Evolutionary conservation across 352 stramenopile genomes (phyloP).

Genomic region (Globisporangium perplexum): DNA sequence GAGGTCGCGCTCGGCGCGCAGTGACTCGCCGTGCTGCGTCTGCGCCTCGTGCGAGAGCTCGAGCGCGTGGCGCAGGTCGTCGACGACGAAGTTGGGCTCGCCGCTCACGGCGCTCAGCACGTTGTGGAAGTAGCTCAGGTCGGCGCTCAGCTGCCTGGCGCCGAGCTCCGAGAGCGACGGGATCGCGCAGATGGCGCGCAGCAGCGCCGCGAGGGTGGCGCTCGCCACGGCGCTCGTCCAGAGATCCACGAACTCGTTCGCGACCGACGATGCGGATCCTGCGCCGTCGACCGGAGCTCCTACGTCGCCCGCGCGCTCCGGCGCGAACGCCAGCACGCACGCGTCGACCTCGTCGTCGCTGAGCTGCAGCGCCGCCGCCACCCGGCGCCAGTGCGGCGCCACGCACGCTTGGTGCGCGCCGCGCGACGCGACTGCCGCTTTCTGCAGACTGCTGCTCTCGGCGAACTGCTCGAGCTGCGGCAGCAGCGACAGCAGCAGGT

Average conservation of each 20-base stretch:
- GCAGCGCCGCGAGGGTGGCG: constrained; percentile 47
- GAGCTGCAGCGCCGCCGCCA: constrained; percentile 45
- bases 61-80: constrained; percentile 40
- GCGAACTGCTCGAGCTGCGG: constrained; percentile 80
- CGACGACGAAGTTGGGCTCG: constrained; percentile 46
- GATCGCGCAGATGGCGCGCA: constrained; percentile 52
- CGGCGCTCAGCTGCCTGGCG: constrained; percentile 50
- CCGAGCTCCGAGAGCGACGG: constrained; percentile 51
- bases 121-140: constrained; percentile 79
- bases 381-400: constrained; percentile 37
- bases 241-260: constrained; percentile 64
- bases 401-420: constrained; percentile 43
- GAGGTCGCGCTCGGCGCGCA: constrained; percentile 19
- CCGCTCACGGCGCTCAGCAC: constrained; percentile 66
- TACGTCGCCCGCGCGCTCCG: constrained; percentile 8
- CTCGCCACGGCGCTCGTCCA: constrained; percentile 69
- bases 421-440: constrained; percentile 47
- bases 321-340: constrained; percentile 42
- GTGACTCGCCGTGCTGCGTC: constrained; percentile 22
- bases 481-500: constrained; percentile 71
- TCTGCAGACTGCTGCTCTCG: constrained; percentile 55
- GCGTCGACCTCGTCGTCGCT: constrained; percentile 28
- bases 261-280: constrained; percentile 1
- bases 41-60: constrained; percentile 28
- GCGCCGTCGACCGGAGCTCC: neutral